phyloP scores from a whole-genome alignment of 495 filamentous ascomycete species.

The Aspergillus steynii region DNA sequence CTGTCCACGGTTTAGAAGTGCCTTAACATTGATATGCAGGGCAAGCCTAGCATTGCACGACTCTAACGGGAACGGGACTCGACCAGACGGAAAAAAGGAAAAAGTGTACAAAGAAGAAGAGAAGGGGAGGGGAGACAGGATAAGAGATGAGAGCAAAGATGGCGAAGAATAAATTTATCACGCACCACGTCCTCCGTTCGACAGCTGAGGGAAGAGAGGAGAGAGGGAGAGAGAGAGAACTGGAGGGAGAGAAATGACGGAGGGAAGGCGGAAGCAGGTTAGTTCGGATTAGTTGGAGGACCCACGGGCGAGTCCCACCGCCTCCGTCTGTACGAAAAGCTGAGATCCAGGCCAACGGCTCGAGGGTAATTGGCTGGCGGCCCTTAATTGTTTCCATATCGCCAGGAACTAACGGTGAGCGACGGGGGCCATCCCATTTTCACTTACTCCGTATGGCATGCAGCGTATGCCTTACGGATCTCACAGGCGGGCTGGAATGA shows the following conservation, averaged over 20 bases:
- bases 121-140: slow-evolving; percentile 3
- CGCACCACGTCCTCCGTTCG: background rate
- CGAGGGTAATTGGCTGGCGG: no score
- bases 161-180: background rate
- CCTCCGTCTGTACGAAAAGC: no score
- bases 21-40: slow-evolving; percentile 15
- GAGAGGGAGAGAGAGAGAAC: slow-evolving; percentile 3
- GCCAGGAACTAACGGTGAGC: background rate
- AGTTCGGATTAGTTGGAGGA: background rate
- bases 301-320: background rate
- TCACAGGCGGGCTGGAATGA: background rate
- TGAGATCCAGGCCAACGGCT: background rate
- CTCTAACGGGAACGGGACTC: slow-evolving; percentile 4
- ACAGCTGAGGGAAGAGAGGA: background rate
- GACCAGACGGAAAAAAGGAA: slow-evolving; percentile 2
- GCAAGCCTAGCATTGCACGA: slow-evolving; percentile 28
- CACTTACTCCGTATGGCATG: no score
- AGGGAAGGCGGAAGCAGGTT: slow-evolving; percentile 6
- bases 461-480: no score
- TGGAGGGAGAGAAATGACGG: slow-evolving; percentile 10
- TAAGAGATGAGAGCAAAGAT: background rate
- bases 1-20: background rate
- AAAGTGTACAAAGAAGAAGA: slow-evolving; percentile 10
- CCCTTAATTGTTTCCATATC: background rate
- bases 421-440: background rate